phyloP scores from a whole-genome alignment of 1,284 basidiomycete genomes.

The Irpex sp. region DNA sequence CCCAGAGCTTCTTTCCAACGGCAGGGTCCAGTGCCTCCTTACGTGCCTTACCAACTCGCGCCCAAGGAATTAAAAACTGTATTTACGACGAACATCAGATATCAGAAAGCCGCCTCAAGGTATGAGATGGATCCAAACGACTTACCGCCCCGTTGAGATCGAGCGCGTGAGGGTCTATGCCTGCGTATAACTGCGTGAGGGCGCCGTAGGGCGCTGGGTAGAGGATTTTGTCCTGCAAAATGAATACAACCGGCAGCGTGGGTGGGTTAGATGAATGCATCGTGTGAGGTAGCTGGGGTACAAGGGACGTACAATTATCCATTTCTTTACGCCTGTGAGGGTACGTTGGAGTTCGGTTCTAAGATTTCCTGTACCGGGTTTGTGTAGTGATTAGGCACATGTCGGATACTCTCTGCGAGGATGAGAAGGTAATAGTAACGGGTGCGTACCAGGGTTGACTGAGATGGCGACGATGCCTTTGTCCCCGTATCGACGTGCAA shows the following conservation, averaged over 20 bases:
- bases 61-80: constrained; percentile 37
- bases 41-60: constrained; percentile 22
- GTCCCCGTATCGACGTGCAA: constrained; percentile 17
- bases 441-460: constrained; percentile 1
- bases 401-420: background rate
- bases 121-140: background rate
- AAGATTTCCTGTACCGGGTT: constrained; percentile 25
- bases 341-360: constrained; percentile 23
- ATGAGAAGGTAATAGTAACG: background rate
- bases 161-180: constrained; percentile 7
- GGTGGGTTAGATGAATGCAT: background rate
- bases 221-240: constrained; percentile 21
- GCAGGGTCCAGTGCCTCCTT: constrained; percentile 25
- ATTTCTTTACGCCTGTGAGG: constrained; percentile 12
- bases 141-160: constrained; percentile 4
- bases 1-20: constrained; percentile 32
- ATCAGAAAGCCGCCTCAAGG: constrained; percentile 6
- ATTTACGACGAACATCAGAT: background rate
- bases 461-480: constrained; percentile 22
- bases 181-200: constrained; percentile 11
- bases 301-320: background rate
- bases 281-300: background rate
- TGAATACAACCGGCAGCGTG: background rate
- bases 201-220: constrained; percentile 6
- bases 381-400: background rate